phyloP scores from a whole-genome alignment of 345 rosid species.

The Anastatica hierochuntica region DNA sequence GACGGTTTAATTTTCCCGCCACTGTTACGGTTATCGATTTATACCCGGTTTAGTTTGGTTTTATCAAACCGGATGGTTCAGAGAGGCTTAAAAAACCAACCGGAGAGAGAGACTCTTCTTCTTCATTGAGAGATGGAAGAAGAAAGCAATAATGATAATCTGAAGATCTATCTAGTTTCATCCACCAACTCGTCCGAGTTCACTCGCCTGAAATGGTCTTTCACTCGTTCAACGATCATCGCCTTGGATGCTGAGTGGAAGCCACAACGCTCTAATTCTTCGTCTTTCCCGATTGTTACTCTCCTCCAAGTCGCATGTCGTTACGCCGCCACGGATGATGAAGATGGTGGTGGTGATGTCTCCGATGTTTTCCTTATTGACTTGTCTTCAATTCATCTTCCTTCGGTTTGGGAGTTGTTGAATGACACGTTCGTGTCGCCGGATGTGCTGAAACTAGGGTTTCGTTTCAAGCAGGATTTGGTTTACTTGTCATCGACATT shows the following conservation, averaged over 20 bases:
- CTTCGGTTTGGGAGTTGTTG: conserved; percentile 52
- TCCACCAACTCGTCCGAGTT: conserved; percentile 67
- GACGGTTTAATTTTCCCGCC: conserved; percentile 13
- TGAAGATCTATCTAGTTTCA: conserved; percentile 38
- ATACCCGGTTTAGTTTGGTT: background rate
- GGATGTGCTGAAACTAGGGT: conserved; percentile 70
- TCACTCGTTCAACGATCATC: conserved; percentile 52
- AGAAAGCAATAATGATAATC: too few relatives aligned
- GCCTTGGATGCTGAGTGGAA: conserved; percentile 93
- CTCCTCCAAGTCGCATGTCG: conserved; percentile 83
- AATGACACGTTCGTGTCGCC: conserved; percentile 55
- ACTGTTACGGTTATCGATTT: background rate
- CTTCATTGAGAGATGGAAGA: conserved; percentile 19
- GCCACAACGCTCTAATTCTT: conserved; percentile 33
- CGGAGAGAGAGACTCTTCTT: too few relatives aligned
- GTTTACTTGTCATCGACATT: conserved; percentile 72
- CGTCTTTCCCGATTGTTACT: conserved; percentile 54
- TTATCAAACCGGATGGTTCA: background rate
- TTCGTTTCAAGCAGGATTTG: conserved; percentile 81
- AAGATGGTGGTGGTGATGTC: too few relatives aligned
- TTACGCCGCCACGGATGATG: conserved; percentile 17
- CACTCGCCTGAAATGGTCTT: conserved; percentile 37
- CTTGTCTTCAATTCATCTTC: conserved; percentile 40
- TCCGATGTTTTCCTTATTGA: conserved; percentile 64
- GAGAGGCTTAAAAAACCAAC: background rate